phyloP scores from a whole-genome alignment of 192 early-diverging fungal genomes.

The Backusella mclennaniae region DNA sequence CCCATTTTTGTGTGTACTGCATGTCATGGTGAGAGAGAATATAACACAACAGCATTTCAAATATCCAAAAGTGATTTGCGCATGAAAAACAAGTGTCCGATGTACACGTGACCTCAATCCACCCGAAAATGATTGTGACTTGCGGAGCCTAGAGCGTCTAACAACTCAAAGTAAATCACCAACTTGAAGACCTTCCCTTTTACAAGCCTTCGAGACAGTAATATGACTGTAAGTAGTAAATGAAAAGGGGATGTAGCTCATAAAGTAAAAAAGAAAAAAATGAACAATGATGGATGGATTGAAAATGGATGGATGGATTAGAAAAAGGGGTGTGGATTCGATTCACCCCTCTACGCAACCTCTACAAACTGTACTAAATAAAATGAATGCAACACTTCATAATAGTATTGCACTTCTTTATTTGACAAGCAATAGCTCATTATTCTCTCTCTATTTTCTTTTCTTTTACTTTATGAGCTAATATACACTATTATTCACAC shows the following conservation, averaged over 20 bases:
- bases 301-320: constrained; percentile 24
- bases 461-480: not conserved
- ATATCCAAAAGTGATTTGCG: not conserved
- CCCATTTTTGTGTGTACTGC: too few species aligned
- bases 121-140: not conserved
- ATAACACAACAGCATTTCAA: too few species aligned
- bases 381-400: not conserved
- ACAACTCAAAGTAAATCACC: not conserved
- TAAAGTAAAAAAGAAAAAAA: not conserved
- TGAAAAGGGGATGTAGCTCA: not conserved
- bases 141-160: not conserved
- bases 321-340: not conserved
- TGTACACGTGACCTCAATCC: not conserved
- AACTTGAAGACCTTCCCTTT: constrained; percentile 14
- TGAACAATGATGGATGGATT: not conserved
- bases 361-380: not conserved
- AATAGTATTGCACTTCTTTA: not conserved
- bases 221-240: constrained; percentile 15
- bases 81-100: not conserved
- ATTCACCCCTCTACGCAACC: not conserved
- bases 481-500: not conserved
- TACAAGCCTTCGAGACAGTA: constrained; percentile 20
- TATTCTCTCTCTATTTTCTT: too few species aligned
- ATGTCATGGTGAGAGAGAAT: too few species aligned
- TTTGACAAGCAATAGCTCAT: too few species aligned